These are phyloP conservation scores for Dichotomocladium elegans DNA, from an alignment of 371 early-diverging fungal species.

Conservation along the genomic window DNA sequence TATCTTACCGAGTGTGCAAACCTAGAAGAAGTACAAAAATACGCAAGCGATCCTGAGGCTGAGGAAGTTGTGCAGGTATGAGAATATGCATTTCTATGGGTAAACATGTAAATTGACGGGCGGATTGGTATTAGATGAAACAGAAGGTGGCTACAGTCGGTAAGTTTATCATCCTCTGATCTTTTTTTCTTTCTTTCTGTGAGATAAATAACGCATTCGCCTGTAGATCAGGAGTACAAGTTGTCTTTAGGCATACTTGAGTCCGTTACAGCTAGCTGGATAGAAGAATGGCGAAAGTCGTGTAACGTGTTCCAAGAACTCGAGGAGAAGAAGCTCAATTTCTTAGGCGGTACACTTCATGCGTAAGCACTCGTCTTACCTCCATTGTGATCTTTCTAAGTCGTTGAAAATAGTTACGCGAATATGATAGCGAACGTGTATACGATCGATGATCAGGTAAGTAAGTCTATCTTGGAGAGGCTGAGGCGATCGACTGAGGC, in stretches of 20 bases:
- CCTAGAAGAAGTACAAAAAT: neutral
- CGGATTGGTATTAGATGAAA: neutral
- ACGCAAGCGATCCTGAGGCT: neutral
- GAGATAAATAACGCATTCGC: too few species aligned
- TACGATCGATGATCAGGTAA: slow-evolving; percentile 23
- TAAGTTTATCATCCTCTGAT: neutral
- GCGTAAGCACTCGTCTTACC: too few species aligned
- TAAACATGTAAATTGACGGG: neutral
- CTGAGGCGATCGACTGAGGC: neutral
- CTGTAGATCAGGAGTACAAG: slow-evolving; percentile 14
- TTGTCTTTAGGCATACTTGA: slow-evolving; percentile 7
- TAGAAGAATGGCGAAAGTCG: slow-evolving; percentile 6
- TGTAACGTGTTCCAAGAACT: slow-evolving; percentile 9
- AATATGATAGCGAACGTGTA: slow-evolving; percentile 24
- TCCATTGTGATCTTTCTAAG: too few species aligned
- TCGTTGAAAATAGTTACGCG: slow-evolving; percentile 6
- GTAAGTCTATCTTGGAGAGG: neutral
- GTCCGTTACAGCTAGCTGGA: slow-evolving; percentile 1
- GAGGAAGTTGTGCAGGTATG: neutral
- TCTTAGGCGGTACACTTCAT: slow-evolving; percentile 14
- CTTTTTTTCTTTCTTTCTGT: neutral
- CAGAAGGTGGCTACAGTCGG: neutral
- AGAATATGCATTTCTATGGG: neutral
- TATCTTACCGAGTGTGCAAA: neutral
- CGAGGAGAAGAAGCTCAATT: slow-evolving; percentile 17